Base-by-base conservation (phyloP, 768 basidiomycete genomes). In the Pleurotus djamor region DNA sequence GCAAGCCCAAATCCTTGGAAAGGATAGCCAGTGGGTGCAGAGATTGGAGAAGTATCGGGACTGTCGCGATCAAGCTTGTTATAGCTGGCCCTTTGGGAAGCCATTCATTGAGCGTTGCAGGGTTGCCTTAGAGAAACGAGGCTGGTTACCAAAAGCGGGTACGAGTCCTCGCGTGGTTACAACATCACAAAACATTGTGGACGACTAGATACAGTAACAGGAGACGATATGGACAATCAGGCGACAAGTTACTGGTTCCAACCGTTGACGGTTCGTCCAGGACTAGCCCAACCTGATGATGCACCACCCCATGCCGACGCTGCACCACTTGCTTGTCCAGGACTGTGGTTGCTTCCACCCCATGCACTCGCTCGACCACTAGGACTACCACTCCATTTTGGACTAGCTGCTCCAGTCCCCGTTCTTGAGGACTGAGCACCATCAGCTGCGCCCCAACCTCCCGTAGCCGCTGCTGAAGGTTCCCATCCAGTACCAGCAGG, bases 261-360 rank as follows among this genome's bases (percentile, higher is more conserved):
- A 14, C 85, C 85, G 63, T 81, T 81, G 14, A 81, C 66, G 56
- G 79, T 81, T 58, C 70, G 81, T 38, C 63, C 74, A 37, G 81
- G 78, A 65, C 79, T 85, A 56, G 71, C 74, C 83, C 78, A 85
- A 9, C 85, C 85, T 59, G 69, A 65, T 35, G 48, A 21, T 36
- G 52, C 16, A 62, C 66, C 66, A 45, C 64, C 63, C 44, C 64
- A 69, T 43, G 48, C 62, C 21, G 58, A 57, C 16, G 58, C 59
- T 14, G 63, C 41, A 13, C 52, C 60, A 70, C 68, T 70, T 69
- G 75, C 74, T 52, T 68, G 66, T 48, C 52, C 52, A 44, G 64
- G 60, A 34, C 45, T 60, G 13, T 61, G 61, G 43, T 61, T 64
- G 37, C 58, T 38, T 35, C 52, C 61, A 10, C 63, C 61, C 59